phyloP scores from a whole-genome alignment of 1,139 yeast genomes.

The Pichia inconspicua region DNA sequence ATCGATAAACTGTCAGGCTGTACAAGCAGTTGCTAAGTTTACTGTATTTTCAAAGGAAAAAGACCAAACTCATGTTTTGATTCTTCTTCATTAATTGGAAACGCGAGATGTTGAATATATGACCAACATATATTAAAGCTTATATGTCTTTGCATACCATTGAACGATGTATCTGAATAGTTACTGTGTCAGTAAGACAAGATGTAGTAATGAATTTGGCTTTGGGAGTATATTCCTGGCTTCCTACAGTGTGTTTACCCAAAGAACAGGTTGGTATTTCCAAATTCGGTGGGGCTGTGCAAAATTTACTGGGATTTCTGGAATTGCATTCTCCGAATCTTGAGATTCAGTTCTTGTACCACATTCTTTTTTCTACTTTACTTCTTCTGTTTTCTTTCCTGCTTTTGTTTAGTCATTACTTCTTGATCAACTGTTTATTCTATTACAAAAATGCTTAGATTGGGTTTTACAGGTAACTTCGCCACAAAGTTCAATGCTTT shows the following conservation, averaged over 20 bases:
- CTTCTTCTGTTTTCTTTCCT: not conserved
- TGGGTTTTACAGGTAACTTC: conserved; percentile 1
- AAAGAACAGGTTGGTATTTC: too few species aligned
- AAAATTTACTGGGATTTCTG: too few species aligned
- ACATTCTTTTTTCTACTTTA: not conserved
- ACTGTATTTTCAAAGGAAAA: not conserved
- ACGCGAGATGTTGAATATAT: not conserved
- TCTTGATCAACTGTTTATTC: not conserved
- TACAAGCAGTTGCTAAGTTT: too few species aligned
- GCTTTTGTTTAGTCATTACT: not conserved
- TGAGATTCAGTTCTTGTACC: not conserved
- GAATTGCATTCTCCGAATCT: too few species aligned
- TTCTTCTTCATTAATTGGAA: not conserved
- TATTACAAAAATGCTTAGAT: conserved; percentile 1
- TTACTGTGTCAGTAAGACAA: too few species aligned
- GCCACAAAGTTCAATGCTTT: not conserved
- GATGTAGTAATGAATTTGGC: too few species aligned
- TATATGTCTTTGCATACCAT: not conserved
- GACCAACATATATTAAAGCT: too few species aligned
- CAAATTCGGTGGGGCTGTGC: too few species aligned
- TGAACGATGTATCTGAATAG: too few species aligned
- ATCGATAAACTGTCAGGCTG: not conserved
- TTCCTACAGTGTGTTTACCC: too few species aligned
- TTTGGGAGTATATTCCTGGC: too few species aligned
- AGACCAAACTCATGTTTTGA: not conserved